Base-by-base conservation (phyloP, 2,329 filamentous ascomycete genomes). In the Knufia petricola region DNA sequence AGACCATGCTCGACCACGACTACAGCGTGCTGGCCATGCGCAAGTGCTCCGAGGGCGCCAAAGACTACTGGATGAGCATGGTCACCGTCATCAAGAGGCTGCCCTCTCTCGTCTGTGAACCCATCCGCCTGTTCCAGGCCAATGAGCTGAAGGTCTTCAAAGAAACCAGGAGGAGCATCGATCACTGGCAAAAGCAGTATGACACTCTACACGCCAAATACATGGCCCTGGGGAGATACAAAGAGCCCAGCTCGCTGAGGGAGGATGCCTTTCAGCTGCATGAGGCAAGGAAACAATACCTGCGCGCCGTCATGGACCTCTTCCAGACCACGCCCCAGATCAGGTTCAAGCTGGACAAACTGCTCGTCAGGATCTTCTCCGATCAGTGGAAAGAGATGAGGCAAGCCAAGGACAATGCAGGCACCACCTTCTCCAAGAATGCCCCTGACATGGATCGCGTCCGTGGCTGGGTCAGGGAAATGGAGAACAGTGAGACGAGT, bases 251-350 rank as follows among this genome's bases (percentile, higher is more conserved):
- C 0, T 79, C 88, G 1, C 72, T 98, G 49, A 78, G 92, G 52
- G 92, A 98, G 65, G 92, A 98, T 66, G 92, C 92, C 0, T 98
- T 98, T 61, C 83, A 92, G 63, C 79, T 96, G 31, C 92, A 95
- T 63, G 92, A 96, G 70, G 85, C 87, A 20, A 80, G 90, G 50
- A 94, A 92, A 61, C 79, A 82, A 26, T 98, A 98, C 64, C 73
- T 96, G 37, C 90, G 88, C 63, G 85, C 89, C 1, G 89, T 87
- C 12, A 82, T 98, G 78, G 92, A 98, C 65, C 96, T 89, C 63
- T 94, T 87, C 59, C 80, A 92, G 56, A 77, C 87, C 57, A 87
- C 86, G 1, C 89, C 92, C 0, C 87, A 95, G 64, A 69, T 96
- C 39, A 81, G 92, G 41, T 81, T 84, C 58, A 80, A 83, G 1